Evolutionary conservation across 306 rosid genomes (phyloP).

Genomic region (Cicer pinnatifidum): DNA sequence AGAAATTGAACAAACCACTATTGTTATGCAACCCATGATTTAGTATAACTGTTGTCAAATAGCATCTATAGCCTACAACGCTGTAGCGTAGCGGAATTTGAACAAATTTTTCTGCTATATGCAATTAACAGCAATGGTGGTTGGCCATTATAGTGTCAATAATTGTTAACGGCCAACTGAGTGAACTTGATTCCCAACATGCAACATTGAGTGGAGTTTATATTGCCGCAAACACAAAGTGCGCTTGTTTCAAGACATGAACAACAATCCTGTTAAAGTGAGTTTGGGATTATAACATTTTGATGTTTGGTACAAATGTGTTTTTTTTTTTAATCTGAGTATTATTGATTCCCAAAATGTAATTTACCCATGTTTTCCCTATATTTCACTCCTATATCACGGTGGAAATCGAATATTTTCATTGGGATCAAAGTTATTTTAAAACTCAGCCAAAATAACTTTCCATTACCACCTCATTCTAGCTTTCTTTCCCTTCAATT

Average conservation of each 20-base stretch:
- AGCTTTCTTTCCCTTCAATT: not conserved
- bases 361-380: not conserved
- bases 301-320: not conserved
- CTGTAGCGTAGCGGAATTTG: not conserved
- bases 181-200: slow-evolving; percentile 15
- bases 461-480: not conserved
- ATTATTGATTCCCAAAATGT: not conserved
- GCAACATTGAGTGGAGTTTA: slow-evolving; percentile 5
- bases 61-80: not conserved
- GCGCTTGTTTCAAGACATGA: not conserved
- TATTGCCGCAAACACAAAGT: not conserved
- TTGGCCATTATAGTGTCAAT: not conserved
- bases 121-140: slow-evolving; percentile 8
- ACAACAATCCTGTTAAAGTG: not conserved
- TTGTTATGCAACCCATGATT: not conserved
- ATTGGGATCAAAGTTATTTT: not conserved
- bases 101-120: not conserved
- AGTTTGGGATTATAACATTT: not conserved
- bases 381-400: not conserved
- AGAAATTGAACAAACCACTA: not conserved
- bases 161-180: slow-evolving; percentile 10
- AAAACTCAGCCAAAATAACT: not conserved
- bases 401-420: not conserved
- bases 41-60: not conserved
- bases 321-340: not conserved